Evolutionary conservation across 2,329 filamentous ascomycete species (phyloP), one percentile per base, ranked within the genome.

Genomic region (Mariannaea elegans): DNA sequence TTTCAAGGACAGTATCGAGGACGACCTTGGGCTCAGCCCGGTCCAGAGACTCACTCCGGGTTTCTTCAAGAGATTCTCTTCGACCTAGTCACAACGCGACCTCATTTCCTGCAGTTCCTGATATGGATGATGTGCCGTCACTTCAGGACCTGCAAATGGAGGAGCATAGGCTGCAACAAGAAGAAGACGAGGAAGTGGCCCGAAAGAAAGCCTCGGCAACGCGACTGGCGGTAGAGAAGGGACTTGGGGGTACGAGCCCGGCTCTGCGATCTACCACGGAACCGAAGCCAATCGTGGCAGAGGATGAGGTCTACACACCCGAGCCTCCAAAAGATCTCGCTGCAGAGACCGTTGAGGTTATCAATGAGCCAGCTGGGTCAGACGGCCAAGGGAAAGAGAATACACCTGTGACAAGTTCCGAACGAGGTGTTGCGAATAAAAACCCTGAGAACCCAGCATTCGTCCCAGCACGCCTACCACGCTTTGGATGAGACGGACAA

Each of bases 381-480:
- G 48, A 62, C 13, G 27, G 29, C 32, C 34, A 34, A 42, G 44
- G 23, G 3, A 36, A 58, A 7, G 4, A 27, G n/a, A 67, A 72
- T 23, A 75, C 74, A 39, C 69, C 71, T 12, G 70, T 74, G 57
- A 69, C 71, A n/a, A 59, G 60, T 23, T 47, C 42, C 3, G 48
- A 50, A 23, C 6, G 18, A 39, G 39, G 38, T 5, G 64, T 50
- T 19, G 45, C 56, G 34, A 61, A 67, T 29, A 42, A 44, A 21
- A 41, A 52, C 14, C 55, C 48, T 7, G 57, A 64, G 44, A 62
- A 66, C 16, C 18, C 56, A 18, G 74, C 75, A 2, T 89, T 89
- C 65, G 77, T 88, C 19, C 86, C 86, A 4, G 87, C 87, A 32
- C 79, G 85, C 59, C 72, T 89, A 59, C 87, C 87, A 34, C 79